Conservation (phyloP, 1,139 yeast species). For the Meyerozyma smithsonii region DNA sequence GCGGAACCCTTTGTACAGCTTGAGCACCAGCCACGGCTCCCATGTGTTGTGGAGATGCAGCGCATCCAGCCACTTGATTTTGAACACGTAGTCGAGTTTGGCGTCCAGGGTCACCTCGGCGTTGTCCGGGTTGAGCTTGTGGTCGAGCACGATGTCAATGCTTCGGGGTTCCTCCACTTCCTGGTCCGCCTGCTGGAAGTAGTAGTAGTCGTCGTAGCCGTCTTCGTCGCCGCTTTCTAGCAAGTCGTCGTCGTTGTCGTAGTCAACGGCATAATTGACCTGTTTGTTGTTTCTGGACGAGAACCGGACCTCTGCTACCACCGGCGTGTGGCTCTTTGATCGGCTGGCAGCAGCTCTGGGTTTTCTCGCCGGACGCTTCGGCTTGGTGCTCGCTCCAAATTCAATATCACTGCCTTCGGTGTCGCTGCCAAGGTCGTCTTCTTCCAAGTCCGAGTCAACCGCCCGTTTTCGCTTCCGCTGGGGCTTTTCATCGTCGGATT, state of each 20-base stretch:
- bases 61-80: conserved; percentile 81
- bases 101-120: conserved; percentile 46
- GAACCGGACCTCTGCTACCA: conserved; percentile 53
- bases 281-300: conserved; percentile 66
- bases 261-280: conserved; percentile 74
- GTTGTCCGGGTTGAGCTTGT: conserved; percentile 35
- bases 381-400: conserved; percentile 17
- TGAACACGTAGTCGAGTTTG: conserved; percentile 55
- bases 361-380: conserved; percentile 10
- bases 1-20: conserved; percentile 66
- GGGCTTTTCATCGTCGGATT: conserved; percentile 24
- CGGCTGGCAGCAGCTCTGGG: conserved; percentile 8
- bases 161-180: conserved; percentile 37
- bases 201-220: conserved; percentile 35
- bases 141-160: conserved; percentile 53
- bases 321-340: conserved; percentile 9
- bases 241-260: conserved; percentile 61
- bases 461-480: conserved; percentile 11
- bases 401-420: conserved; percentile 23
- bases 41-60: conserved; percentile 95
- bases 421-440: conserved; percentile 21
- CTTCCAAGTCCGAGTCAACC: conserved; percentile 22
- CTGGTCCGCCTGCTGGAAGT: conserved; percentile 29
- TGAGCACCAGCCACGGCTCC: conserved; percentile 67
- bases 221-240: conserved; percentile 52